A percentile compares a stretch with the other conserved stretches of the same genome.
These are phyloP conservation scores for Aphanomyces invadans DNA, from an alignment of 352 stramenopile genomes.

Conservation along the genomic window DNA sequence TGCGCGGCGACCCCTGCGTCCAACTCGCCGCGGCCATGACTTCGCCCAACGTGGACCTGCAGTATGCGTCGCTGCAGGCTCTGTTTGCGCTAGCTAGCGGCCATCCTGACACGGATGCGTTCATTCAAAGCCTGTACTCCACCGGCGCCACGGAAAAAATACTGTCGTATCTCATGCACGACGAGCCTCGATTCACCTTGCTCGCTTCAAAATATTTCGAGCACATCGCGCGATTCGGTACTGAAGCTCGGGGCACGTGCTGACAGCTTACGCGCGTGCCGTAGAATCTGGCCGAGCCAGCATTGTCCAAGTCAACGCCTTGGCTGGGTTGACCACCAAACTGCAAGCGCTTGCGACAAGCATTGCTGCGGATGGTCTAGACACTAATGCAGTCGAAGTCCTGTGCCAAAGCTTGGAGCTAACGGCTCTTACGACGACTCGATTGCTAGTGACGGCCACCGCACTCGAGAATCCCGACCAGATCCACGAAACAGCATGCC, in stretches of 20 bases:
- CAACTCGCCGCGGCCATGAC: neutral
- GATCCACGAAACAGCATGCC: neutral
- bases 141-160: neutral
- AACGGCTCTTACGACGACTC: neutral
- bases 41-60: neutral
- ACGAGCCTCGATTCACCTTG: neutral
- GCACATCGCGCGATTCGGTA: neutral
- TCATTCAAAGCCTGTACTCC: neutral
- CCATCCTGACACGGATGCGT: neutral
- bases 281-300: neutral
- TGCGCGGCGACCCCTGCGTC: neutral
- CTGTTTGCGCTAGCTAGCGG: neutral
- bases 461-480: neutral
- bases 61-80: constrained; percentile 2
- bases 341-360: neutral
- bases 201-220: constrained; percentile 8
- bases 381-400: neutral
- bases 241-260: neutral
- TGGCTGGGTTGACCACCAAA: neutral
- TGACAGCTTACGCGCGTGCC: neutral
- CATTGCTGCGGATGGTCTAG: neutral
- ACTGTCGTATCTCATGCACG: neutral
- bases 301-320: neutral
- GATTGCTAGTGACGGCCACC: constrained; percentile 1
- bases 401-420: neutral